These are phyloP conservation scores for Coemansia sp. DNA, from an alignment of 192 early-diverging fungal species.

Conservation along the genomic window DNA sequence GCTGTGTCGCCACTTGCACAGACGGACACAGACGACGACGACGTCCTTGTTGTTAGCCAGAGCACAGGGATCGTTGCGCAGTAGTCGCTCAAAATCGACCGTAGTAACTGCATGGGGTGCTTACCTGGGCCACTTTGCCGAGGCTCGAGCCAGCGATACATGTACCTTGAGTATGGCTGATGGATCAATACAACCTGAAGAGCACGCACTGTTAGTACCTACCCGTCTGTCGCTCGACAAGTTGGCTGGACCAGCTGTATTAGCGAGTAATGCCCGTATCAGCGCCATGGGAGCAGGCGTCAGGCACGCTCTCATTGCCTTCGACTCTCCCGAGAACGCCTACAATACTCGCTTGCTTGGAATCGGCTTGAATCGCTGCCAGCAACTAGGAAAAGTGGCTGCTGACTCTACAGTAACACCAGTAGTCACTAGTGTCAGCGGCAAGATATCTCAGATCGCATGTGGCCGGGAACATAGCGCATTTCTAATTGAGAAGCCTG, in stretches of 20 bases:
- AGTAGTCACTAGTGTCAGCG: constrained; percentile 27
- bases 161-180: too few relatives aligned
- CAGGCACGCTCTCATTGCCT: constrained; percentile 43
- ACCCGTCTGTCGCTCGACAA: constrained; percentile 17
- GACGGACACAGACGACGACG: not conserved
- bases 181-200: constrained; percentile 9
- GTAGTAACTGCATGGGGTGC: constrained; percentile 47
- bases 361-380: constrained; percentile 59
- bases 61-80: constrained; percentile 6
- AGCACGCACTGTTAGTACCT: constrained; percentile 21
- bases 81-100: constrained; percentile 16
- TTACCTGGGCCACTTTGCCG: constrained; percentile 36
- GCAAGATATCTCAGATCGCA: constrained; percentile 49
- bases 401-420: not conserved
- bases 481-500: constrained; percentile 42
- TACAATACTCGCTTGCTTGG: constrained; percentile 47
- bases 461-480: constrained; percentile 75
- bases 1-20: not conserved
- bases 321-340: constrained; percentile 9
- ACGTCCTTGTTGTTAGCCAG: not conserved
- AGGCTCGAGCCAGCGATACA: not conserved
- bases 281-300: constrained; percentile 45
- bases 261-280: constrained; percentile 6
- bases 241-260: constrained; percentile 10
- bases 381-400: constrained; percentile 52